A percentile compares a stretch with the other conserved stretches of the same genome.
Evolutionary conservation across 805 yeast species (phyloP).

Genomic region (Monosporozyma aerobia): DNA sequence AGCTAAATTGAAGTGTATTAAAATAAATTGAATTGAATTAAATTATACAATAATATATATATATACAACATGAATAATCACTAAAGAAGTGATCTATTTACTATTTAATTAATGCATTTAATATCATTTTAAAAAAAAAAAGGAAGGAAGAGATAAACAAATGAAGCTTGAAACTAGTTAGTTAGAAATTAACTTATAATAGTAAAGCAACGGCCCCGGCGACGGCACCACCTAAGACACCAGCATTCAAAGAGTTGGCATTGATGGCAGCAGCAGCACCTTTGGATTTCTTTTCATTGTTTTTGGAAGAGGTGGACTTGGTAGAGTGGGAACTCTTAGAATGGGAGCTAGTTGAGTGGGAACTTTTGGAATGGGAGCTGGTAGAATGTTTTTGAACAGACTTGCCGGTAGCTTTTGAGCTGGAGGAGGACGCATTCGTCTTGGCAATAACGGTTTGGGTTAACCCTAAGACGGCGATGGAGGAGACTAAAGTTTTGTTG

Average conservation of each 20-base stretch:
- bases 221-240: conserved; percentile 22
- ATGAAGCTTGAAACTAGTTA: neutral
- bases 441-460: conserved; percentile 14
- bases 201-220: conserved; percentile 26
- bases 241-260: conserved; percentile 15
- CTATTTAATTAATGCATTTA: neutral
- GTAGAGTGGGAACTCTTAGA: neutral
- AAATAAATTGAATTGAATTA: neutral
- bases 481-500: conserved; percentile 9
- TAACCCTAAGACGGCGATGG: conserved; percentile 16
- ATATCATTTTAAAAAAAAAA: neutral
- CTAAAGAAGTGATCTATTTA: neutral
- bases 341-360: neutral
- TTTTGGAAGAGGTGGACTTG: conserved; percentile 3
- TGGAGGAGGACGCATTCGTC: conserved; percentile 8
- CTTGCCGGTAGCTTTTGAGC: neutral
- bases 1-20: neutral
- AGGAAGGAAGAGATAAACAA: neutral
- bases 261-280: conserved; percentile 11
- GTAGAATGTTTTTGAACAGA: neutral
- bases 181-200: conserved; percentile 7
- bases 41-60: neutral
- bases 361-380: neutral
- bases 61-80: neutral
- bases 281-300: conserved; percentile 5